Evolutionary conservation across 371 early-diverging fungal genomes (phyloP).

Genomic region (Conidiobolus coronatus): DNA sequence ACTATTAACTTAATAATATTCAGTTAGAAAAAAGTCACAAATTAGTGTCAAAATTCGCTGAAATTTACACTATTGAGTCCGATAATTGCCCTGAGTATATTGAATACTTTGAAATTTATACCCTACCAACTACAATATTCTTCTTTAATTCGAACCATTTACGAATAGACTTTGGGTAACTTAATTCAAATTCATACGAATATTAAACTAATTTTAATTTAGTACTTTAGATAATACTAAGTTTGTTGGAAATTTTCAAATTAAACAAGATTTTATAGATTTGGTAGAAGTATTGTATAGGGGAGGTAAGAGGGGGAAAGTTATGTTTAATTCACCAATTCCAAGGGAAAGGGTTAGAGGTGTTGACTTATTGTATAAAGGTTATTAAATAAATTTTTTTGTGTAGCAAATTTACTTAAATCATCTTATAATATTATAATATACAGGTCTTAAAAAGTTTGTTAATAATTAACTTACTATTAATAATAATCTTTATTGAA

Average conservation of each 20-base stretch:
- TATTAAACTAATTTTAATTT: conserved; percentile 1
- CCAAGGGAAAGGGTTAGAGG: background rate
- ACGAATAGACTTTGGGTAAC: conserved; percentile 13
- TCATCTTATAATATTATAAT: no score
- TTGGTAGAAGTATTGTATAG: conserved; percentile 11
- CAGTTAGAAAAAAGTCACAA: conserved; percentile 8
- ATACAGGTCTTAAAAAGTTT: no score
- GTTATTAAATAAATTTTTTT: background rate
- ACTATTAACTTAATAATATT: background rate
- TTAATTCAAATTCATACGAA: background rate
- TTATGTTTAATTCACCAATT: background rate
- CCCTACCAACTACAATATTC: conserved; percentile 13
- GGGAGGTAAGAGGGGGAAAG: conserved; percentile 11
- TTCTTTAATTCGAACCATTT: conserved; percentile 13
- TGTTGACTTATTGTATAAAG: background rate
- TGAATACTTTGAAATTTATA: conserved; percentile 11
- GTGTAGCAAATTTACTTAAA: no score
- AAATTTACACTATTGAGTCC: conserved; percentile 10
- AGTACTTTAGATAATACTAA: conserved; percentile 14
- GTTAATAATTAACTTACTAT: no score
- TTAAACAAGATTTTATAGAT: conserved; percentile 13
- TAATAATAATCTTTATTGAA: no score
- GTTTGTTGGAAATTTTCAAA: conserved; percentile 11
- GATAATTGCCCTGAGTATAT: conserved; percentile 6
- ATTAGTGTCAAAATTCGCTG: conserved; percentile 9